Conservation (phyloP, 2,329 filamentous ascomycete species). For the Venturia oleaginea region DNA sequence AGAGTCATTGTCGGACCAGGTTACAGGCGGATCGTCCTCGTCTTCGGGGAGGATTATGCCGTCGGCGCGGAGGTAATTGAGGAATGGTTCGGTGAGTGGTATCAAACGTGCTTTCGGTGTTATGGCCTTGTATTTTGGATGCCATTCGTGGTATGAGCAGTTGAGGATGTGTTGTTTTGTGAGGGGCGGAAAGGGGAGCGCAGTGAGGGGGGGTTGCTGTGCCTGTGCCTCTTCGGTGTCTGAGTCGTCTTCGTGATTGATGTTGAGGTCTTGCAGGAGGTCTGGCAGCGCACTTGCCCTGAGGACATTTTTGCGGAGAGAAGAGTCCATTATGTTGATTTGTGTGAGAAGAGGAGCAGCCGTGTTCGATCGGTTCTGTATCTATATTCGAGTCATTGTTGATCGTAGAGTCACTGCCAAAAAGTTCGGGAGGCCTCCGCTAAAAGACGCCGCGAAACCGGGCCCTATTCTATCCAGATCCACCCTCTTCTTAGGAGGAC, state of each 20-base stretch:
- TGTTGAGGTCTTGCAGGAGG: neutral
- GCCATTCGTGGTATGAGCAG: conserved; percentile 92
- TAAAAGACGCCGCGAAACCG: neutral
- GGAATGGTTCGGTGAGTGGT: conserved; percentile 62
- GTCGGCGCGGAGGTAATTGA: conserved; percentile 83
- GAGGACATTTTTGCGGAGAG: conserved; percentile 4
- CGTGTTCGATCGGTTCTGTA: neutral
- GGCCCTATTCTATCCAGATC: neutral
- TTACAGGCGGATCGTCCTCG: conserved; percentile 34
- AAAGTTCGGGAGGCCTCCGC: conserved; percentile 5
- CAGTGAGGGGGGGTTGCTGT: conserved; percentile 18
- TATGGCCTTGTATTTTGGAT: conserved; percentile 66
- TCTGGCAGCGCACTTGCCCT: neutral
- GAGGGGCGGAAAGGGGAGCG: conserved; percentile 69
- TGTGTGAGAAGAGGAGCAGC: neutral
- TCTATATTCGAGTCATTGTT: neutral
- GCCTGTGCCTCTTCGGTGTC: conserved; percentile 3
- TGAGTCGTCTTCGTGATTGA: conserved; percentile 8
- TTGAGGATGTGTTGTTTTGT: conserved; percentile 82
- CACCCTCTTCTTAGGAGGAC: neutral
- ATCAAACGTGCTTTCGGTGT: conserved; percentile 84
- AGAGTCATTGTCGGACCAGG: conserved; percentile 42
- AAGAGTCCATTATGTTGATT: neutral
- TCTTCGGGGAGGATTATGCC: conserved; percentile 81
- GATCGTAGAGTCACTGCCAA: neutral